Evolutionary conservation across 352 stramenopile genomes (phyloP).

Genomic region (Pythium myriotylum): DNA sequence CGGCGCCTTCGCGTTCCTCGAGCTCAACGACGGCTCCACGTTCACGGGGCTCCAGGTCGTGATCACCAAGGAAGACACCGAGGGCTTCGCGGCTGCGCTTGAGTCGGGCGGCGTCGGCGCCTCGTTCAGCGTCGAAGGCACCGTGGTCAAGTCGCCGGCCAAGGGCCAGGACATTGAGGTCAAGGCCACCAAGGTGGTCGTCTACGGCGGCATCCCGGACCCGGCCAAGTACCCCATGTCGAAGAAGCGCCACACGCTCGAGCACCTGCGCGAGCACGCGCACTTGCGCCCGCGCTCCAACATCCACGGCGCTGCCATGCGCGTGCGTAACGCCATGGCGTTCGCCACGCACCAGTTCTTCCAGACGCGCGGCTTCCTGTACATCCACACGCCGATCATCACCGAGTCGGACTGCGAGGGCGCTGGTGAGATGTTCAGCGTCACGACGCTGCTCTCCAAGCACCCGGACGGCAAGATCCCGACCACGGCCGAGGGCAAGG

Average conservation of each 20-base stretch:
- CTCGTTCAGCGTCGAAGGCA: slow-evolving; percentile 81
- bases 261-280: slow-evolving; percentile 92
- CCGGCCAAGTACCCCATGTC: slow-evolving; percentile 90
- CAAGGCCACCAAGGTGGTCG: slow-evolving; percentile 82
- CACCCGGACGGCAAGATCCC: slow-evolving; percentile 75
- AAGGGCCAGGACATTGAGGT: slow-evolving; percentile 94
- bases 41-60: slow-evolving; percentile 89
- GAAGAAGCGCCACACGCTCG: slow-evolving; percentile 93
- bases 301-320: slow-evolving; percentile 91
- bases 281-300: slow-evolving; percentile 93
- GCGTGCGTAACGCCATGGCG: slow-evolving; percentile 92
- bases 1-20: slow-evolving; percentile 92
- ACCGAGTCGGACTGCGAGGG: slow-evolving; percentile 98
- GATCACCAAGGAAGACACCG: slow-evolving; percentile 72
- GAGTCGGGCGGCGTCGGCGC: slow-evolving; percentile 85
- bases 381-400: slow-evolving; percentile 96
- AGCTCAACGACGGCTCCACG: slow-evolving; percentile 95
- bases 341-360: slow-evolving; percentile 95
- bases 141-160: slow-evolving; percentile 85
- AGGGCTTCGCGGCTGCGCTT: slow-evolving; percentile 80
- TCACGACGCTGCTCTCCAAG: slow-evolving; percentile 91
- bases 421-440: slow-evolving; percentile 96
- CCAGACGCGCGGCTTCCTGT: slow-evolving; percentile 91
- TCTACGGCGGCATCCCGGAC: slow-evolving; percentile 88
- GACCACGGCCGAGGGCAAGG: slow-evolving; percentile 48